Percentiles rank a stretch among this genome's conserved stretches.
Conservation (phyloP, 208 protist species). For the Tetramitus jugosus region DNA sequence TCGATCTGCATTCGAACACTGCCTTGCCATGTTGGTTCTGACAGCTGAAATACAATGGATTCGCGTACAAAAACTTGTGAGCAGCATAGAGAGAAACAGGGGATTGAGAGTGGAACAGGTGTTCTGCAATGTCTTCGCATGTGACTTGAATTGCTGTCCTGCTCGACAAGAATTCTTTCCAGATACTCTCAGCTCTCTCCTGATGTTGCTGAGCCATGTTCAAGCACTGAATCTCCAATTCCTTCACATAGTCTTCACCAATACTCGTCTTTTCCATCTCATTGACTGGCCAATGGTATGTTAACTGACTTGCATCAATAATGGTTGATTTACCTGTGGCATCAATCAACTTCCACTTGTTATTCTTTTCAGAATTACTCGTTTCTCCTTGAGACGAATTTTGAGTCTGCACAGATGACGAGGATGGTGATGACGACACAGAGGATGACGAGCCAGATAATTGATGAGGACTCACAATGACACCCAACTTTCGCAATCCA, state of each 20-base stretch:
- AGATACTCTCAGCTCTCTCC: not conserved
- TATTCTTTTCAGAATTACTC: conserved; percentile 16
- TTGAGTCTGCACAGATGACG: no score
- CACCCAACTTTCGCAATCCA: no score
- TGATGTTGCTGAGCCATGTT: not conserved
- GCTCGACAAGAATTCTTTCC: no score
- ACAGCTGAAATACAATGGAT: not conserved
- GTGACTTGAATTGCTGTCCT: not conserved
- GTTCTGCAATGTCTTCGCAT: not conserved
- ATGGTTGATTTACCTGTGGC: no score
- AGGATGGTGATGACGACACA: no score
- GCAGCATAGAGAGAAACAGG: not conserved
- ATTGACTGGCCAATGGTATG: not conserved
- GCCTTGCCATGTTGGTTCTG: not conserved
- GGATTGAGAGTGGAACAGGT: not conserved
- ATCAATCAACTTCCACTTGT: not conserved
- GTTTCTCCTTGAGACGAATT: no score
- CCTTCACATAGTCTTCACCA: not conserved
- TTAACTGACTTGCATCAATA: conserved; percentile 12
- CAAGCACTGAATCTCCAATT: not conserved
- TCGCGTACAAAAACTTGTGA: not conserved
- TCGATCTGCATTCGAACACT: not conserved
- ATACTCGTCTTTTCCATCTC: not conserved
- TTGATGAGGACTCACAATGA: no score
- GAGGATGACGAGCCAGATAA: no score